Evolutionary conservation across 78 protist species (phyloP).

Genomic region (Bodo saltans): DNA sequence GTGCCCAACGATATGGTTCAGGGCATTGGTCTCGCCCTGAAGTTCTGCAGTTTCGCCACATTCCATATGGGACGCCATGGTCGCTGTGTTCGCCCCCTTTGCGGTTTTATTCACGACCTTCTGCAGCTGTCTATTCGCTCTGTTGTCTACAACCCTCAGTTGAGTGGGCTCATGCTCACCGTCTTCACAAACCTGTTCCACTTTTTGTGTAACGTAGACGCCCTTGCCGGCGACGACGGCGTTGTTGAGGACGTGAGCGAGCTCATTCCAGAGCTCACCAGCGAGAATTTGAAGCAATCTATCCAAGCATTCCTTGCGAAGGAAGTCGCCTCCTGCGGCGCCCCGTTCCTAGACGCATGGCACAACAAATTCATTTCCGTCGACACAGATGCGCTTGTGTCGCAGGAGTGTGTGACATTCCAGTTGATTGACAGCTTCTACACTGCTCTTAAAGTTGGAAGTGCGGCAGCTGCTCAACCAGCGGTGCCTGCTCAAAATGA

Average conservation of each 20-base stretch:
- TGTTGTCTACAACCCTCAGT: background rate
- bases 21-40: background rate
- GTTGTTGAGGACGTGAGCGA: background rate
- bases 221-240: background rate
- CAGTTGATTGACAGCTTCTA: background rate
- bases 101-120: background rate
- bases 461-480: background rate
- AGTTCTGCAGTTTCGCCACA: background rate
- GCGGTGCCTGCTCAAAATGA: background rate
- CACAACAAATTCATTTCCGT: background rate
- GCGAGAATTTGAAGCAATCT: background rate
- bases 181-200: constrained; percentile 4
- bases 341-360: background rate
- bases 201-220: constrained; percentile 10
- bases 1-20: background rate
- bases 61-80: constrained; percentile 17
- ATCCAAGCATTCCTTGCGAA: background rate
- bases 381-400: background rate
- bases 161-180: background rate
- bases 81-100: background rate
- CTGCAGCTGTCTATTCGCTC: background rate
- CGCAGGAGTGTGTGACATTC: background rate
- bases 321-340: background rate
- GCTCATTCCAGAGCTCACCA: background rate
- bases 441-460: background rate